Evolutionary conservation across 1,284 basidiomycete species (phyloP).

Genomic region (Papiliotrema terrestris): DNA sequence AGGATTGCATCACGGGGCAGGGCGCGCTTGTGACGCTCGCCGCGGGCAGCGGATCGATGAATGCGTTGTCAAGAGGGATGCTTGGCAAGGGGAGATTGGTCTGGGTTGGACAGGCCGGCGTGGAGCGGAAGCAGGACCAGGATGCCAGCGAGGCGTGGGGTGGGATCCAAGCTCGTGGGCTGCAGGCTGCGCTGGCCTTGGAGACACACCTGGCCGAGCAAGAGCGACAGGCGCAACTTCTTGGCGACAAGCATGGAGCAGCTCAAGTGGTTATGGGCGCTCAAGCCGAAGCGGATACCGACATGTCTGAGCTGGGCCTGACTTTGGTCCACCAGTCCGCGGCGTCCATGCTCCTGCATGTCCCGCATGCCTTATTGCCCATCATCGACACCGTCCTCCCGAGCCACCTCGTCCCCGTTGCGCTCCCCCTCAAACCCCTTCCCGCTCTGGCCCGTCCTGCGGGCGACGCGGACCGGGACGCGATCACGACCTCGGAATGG

Average conservation of each 20-base stretch:
- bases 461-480: background rate
- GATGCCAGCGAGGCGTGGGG: background rate
- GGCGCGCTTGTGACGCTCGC: background rate
- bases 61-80: background rate
- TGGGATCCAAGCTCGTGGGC: background rate
- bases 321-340: conserved; percentile 2
- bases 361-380: conserved; percentile 27
- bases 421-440: conserved; percentile 23
- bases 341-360: conserved; percentile 8
- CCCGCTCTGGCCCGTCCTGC: background rate
- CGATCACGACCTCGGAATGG: conserved; percentile 13
- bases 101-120: conserved; percentile 42
- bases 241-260: no score
- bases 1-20: conserved; percentile 15
- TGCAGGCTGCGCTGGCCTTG: background rate
- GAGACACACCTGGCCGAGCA: no score
- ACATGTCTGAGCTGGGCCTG: no score
- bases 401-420: conserved; percentile 42
- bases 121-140: conserved; percentile 6
- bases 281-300: no score
- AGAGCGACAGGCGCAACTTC: no score
- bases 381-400: conserved; percentile 46
- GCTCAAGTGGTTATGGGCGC: no score
- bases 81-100: conserved; percentile 19
- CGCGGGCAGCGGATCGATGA: background rate